Conservation (phyloP, 1,284 basidiomycete species). For the Heliocybe sulcata region DNA sequence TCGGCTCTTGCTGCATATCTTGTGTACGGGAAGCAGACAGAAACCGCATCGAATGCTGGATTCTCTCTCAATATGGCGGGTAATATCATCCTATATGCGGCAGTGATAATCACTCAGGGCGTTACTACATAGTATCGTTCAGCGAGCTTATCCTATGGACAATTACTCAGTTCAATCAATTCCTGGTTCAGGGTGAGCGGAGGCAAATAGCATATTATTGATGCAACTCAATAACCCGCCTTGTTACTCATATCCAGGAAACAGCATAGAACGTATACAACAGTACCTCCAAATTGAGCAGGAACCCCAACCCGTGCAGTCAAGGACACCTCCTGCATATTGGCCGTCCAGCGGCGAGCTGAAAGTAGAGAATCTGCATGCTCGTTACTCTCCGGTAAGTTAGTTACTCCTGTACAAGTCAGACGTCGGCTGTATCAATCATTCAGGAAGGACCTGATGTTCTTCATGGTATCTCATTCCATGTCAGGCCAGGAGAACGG, state of each 20-base stretch:
- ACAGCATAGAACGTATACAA: conserved; percentile 63
- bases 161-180: conserved; percentile 45
- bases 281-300: conserved; percentile 69
- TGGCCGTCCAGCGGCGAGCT: conserved; percentile 74
- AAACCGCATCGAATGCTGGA: conserved; percentile 34
- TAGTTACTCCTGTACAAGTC: neutral
- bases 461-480: conserved; percentile 37
- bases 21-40: conserved; percentile 31
- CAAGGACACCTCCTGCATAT: conserved; percentile 62
- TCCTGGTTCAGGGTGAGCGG: conserved; percentile 48
- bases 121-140: conserved; percentile 48
- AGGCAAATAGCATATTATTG: neutral
- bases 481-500: conserved; percentile 41
- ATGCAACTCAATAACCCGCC: conserved; percentile 16
- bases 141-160: conserved; percentile 46
- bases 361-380: conserved; percentile 51
- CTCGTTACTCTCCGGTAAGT: conserved; percentile 41
- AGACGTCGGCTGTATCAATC: too few species aligned
- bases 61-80: conserved; percentile 39
- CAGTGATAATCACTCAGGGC: too few species aligned
- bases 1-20: conserved; percentile 46
- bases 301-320: conserved; percentile 44
- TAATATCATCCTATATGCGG: too few species aligned
- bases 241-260: conserved; percentile 10
- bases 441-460: conserved; percentile 30